Conservation (phyloP, 257 asterid genomes). For the Mentha longifolia region DNA sequence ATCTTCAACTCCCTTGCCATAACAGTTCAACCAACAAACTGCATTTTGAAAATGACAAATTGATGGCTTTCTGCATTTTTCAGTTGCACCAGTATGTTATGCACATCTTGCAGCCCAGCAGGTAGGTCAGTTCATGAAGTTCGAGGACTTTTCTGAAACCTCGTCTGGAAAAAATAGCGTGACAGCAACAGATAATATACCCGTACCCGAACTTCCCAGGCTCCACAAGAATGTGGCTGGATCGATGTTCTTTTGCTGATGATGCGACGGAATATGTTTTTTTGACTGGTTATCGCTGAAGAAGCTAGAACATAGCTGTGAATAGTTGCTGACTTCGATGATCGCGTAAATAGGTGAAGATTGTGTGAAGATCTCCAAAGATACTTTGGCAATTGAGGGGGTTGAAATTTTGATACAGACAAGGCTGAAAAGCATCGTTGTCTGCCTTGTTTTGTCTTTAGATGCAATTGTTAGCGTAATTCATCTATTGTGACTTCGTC, state of each 20-base stretch:
- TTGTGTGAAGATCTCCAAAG: neutral
- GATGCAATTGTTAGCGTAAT: too few relatives aligned
- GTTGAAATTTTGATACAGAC: conserved; percentile 29
- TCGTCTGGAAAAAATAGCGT: conserved; percentile 49
- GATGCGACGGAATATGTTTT: conserved; percentile 33
- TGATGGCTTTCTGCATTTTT: conserved; percentile 28
- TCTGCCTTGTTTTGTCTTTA: neutral
- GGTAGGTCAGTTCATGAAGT: conserved; percentile 71
- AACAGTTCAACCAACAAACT: conserved; percentile 1
- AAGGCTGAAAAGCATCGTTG: conserved; percentile 2
- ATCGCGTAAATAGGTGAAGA: conserved; percentile 28
- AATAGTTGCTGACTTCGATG: conserved; percentile 26
- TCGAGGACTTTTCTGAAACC: conserved; percentile 67
- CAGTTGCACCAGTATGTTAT: conserved; percentile 88
- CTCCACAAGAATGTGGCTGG: conserved; percentile 70
- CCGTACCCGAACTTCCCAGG: conserved; percentile 74
- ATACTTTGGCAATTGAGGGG: conserved; percentile 20
- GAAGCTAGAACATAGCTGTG: conserved; percentile 25
- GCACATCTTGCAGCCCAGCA: conserved; percentile 97
- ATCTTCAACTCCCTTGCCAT: conserved; percentile 34
- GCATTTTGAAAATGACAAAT: neutral
- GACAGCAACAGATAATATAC: conserved; percentile 40
- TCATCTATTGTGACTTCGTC: too few relatives aligned
- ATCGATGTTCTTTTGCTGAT: conserved; percentile 95
- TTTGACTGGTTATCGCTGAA: neutral